These are phyloP conservation scores for Catharanthus roseus DNA, from an alignment of 257 asterid genomes.

Conservation along the genomic window DNA sequence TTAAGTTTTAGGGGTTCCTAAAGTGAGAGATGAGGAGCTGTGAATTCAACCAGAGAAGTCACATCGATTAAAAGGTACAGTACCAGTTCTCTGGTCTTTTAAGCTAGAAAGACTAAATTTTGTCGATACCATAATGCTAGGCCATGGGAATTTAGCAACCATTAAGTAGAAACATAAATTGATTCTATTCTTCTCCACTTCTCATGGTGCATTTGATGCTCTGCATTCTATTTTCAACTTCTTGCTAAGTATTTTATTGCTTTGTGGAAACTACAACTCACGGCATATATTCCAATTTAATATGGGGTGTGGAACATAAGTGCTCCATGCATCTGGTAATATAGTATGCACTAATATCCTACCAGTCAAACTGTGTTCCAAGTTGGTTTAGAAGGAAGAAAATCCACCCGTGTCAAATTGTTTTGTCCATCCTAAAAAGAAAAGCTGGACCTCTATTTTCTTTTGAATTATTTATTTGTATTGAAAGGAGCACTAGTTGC, in stretches of 20 bases:
- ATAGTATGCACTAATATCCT: not conserved
- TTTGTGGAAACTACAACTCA: not conserved
- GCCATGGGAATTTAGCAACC: constrained; percentile 3
- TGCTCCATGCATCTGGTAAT: not conserved
- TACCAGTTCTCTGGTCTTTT: not conserved
- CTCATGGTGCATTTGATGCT: not conserved
- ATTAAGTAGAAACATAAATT: constrained; percentile 6
- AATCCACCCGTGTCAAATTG: not conserved
- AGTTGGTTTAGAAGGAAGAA: not conserved
- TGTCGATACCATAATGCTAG: not conserved
- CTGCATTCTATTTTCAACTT: not conserved
- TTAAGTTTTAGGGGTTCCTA: not conserved
- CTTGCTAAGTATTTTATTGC: constrained; percentile 4
- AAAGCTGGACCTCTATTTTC: not conserved
- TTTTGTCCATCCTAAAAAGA: not conserved
- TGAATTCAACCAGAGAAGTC: not conserved
- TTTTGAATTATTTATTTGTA: not conserved
- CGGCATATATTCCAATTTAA: constrained; percentile 7
- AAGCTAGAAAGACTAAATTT: not conserved
- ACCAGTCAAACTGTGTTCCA: not conserved
- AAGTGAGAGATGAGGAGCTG: not conserved
- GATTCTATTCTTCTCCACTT: constrained; percentile 10
- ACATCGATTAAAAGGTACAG: not conserved
- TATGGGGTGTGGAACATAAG: not conserved
- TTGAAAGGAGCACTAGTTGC: not conserved